These are phyloP conservation scores for Aspergillus biplanus DNA, from an alignment of 495 filamentous ascomycete genomes.

Conservation along the genomic window DNA sequence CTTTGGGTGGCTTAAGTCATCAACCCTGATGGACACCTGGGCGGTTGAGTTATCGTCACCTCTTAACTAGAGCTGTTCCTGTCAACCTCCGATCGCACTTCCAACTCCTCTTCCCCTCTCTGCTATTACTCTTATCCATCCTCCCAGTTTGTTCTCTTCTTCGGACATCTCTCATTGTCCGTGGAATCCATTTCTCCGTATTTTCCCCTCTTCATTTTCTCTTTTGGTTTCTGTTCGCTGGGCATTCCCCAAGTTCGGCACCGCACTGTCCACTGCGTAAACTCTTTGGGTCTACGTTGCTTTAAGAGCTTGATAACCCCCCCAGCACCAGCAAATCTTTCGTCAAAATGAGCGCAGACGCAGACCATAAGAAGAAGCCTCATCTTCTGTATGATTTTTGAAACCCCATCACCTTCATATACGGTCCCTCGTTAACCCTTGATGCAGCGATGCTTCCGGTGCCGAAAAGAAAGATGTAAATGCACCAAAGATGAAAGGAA, in stretches of 20 bases:
- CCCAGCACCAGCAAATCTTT: slow-evolving; percentile 10
- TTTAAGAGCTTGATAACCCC: slow-evolving; percentile 22
- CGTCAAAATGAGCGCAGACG: slow-evolving; percentile 67
- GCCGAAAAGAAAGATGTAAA: slow-evolving; percentile 83
- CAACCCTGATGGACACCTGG: slow-evolving; percentile 20
- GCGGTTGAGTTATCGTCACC: slow-evolving; percentile 43
- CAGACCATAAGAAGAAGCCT: slow-evolving; percentile 91
- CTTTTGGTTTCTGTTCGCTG: slow-evolving; percentile 21
- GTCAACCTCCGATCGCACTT: slow-evolving; percentile 28
- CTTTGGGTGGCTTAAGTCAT: slow-evolving; percentile 46
- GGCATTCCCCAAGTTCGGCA: slow-evolving; percentile 19
- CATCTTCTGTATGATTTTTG: slow-evolving; percentile 75
- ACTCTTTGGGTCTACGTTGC: slow-evolving; percentile 27
- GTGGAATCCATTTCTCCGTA: slow-evolving; percentile 13
- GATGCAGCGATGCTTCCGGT: slow-evolving; percentile 80
- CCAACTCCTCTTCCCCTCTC: slow-evolving; percentile 25
- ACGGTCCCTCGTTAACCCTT: slow-evolving; percentile 39
- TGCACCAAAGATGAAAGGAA: slow-evolving; percentile 9
- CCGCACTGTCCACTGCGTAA: slow-evolving; percentile 22
- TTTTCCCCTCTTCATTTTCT: slow-evolving; percentile 3
- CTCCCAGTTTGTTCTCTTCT: slow-evolving; percentile 21
- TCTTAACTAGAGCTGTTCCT: slow-evolving; percentile 45
- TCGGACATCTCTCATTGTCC: slow-evolving; percentile 36
- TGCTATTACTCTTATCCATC: slow-evolving; percentile 27
- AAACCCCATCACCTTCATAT: slow-evolving; percentile 16